Percentiles rank a stretch among this genome's conserved stretches.
phyloP scores from a whole-genome alignment of 164 flowering plant species.

The Litsea cubeba region DNA sequence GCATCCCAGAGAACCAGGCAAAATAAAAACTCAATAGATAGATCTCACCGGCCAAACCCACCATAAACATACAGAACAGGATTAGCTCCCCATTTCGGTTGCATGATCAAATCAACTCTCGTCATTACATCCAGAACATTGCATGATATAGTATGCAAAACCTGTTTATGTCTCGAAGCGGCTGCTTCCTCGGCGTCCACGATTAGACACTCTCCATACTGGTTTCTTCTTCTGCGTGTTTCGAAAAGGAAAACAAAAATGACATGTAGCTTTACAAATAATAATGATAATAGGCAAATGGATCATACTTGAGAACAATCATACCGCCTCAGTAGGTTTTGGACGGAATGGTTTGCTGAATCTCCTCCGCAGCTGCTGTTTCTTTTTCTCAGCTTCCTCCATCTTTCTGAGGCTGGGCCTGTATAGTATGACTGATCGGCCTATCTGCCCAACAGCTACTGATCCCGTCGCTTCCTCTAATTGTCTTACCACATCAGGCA shows the following conservation, averaged over 20 bases:
- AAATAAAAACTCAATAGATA: neutral
- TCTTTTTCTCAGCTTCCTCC: constrained; percentile 72
- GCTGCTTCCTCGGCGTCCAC: constrained; percentile 46
- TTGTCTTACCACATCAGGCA: constrained; percentile 70
- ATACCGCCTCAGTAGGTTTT: constrained; percentile 20
- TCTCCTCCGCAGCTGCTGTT: constrained; percentile 32
- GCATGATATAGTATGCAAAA: neutral
- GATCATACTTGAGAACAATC: neutral
- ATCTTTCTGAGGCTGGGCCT: constrained; percentile 76
- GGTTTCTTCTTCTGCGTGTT: constrained; percentile 31
- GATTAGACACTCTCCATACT: constrained; percentile 25
- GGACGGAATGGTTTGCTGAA: constrained; percentile 24
- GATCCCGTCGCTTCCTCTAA: constrained; percentile 75
- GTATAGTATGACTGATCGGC: constrained; percentile 77
- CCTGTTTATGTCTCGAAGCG: constrained; percentile 1
- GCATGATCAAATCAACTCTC: neutral
- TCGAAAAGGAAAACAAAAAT: neutral
- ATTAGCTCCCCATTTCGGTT: too few relatives aligned
- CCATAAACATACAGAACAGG: neutral
- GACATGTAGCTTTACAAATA: neutral
- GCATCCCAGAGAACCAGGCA: neutral
- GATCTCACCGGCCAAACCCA: neutral
- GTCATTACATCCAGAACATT: neutral
- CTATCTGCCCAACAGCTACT: constrained; percentile 76
- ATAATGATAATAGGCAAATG: neutral